Conservation (phyloP, 2,329 filamentous ascomycete genomes). For the Samsoniella hepiali region DNA sequence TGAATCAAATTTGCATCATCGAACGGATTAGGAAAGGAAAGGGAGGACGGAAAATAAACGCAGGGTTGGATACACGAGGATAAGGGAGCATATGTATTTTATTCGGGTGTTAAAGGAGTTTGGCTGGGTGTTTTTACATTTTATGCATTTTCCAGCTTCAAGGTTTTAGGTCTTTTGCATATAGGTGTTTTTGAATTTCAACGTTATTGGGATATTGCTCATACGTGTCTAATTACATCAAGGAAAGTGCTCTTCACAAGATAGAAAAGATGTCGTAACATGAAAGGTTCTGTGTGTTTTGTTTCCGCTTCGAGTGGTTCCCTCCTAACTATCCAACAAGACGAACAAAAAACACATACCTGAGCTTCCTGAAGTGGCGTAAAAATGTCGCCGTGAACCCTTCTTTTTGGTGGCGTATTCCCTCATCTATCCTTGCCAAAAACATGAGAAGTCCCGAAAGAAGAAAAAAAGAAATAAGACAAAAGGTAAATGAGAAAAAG, state of each 20-base stretch:
- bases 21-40: not conserved
- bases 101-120: not conserved
- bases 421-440: not conserved
- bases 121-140: not conserved
- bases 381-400: not conserved
- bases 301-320: not conserved
- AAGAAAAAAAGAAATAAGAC: not conserved
- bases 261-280: not conserved
- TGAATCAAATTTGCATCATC: constrained; percentile 5
- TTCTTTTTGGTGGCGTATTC: not conserved
- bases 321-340: not conserved
- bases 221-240: not conserved
- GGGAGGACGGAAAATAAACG: not conserved
- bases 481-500: not conserved
- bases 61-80: constrained; percentile 7
- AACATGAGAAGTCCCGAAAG: not conserved
- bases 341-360: not conserved
- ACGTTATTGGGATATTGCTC: not conserved
- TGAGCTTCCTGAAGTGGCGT: not conserved
- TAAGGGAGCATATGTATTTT: not conserved
- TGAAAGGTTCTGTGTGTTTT: not conserved
- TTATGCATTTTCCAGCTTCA: not conserved
- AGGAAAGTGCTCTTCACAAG: too few relatives aligned
- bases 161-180: not conserved
- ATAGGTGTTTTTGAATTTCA: not conserved